Base-by-base conservation (phyloP, 306 rosid genomes). In the Datisca glomerata region DNA sequence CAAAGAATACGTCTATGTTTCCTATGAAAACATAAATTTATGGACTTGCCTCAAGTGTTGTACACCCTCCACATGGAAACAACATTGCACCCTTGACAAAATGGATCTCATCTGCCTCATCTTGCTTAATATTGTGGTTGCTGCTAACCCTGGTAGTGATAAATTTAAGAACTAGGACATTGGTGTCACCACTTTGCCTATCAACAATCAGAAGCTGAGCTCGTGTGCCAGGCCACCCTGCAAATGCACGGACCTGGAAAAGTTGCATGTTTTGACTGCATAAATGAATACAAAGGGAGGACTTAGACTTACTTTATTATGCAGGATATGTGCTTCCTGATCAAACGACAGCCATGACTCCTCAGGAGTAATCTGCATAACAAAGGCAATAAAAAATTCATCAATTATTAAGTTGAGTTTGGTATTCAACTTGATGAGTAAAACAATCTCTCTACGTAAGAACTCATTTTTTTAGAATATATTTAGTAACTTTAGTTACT, bases 191-290 rank as follows among this genome's bases (percentile, higher is more conserved):
- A 44, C 53, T 68, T 61, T 66, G 70, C 47, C 71, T 23, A 38
- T 72, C 78, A 51, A 56, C 50, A 13, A 58, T 54, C 43, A 57
- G 61, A 49, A 83, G 55, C 73, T 78, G 79, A 18, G 94, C 82
- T 51, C 75, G 71, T 47, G 94, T 76, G 71, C 97, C 94, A 21
- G 94, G 97, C 93, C 97, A 83, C 36, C 97, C 97, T 83, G 94
- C 76, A 74, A 87, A 83, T 24, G 94, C 94, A 55, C 97, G 94
- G 55, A 87, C 89, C 93, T 87, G 56, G 63, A 64, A 60, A 57
- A 51, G 59, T 69, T 67, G 73, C 57, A 56, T 17, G 78, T 66
- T 69, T 60, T 78, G 53, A 61, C 69, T 61, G 65, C 60, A 42
- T 57, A 35, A 21, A 47, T 27, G 19, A 53, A 56, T 35, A 71